Evolutionary conservation across 305 asterid species (phyloP), one percentile per base, ranked within the genome.

Genomic region (Petunia hybrid): DNA sequence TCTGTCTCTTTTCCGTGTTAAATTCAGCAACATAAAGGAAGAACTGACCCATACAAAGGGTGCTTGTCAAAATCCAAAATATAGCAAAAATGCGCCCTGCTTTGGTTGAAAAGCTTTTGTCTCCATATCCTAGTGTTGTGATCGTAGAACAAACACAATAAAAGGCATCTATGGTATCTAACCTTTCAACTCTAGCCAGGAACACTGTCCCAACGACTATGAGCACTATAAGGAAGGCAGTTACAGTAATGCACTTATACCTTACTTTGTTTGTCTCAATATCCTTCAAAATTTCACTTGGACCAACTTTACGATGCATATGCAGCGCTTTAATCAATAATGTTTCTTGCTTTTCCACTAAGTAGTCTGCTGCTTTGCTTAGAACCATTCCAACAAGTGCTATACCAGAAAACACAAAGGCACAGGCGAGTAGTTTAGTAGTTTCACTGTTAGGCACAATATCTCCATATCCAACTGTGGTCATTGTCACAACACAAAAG

Each of bases 401-500:
- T 98, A 94, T 92, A 38, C 98, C 99, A 0, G 97, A 94, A 87
- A 95, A 92, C 83, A 95, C 98, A 51, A 91, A 95, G 68, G 67
- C 92, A 75, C 97, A 92, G 12, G 99, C 96, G 31, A 95, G 95
- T 40, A 95, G 95, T 79, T 93, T 95, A 1, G 98, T 40, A 63
- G 87, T 81, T 1, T 82, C 45, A 73, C 92, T 91, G 39, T 86
- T 76, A 16, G 99, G 99, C n/a, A 95, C 97, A 10, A 95, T 92
- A 83, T 95, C 99, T 36, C 99, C 99, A 67, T 95, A 95, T 69
- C 99, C 99, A 48, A 92, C 94, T 7, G 97, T 94, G 22, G 99
- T 95, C 98, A 95, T 95, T 8, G 99, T 95, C 78, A 95, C 99
- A 51, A 95, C 90, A 89, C 97, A 91, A 78, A 95, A 95, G 90